These are phyloP conservation scores for Penicillium odoratum DNA, from an alignment of 495 filamentous ascomycete genomes.

Conservation along the genomic window DNA sequence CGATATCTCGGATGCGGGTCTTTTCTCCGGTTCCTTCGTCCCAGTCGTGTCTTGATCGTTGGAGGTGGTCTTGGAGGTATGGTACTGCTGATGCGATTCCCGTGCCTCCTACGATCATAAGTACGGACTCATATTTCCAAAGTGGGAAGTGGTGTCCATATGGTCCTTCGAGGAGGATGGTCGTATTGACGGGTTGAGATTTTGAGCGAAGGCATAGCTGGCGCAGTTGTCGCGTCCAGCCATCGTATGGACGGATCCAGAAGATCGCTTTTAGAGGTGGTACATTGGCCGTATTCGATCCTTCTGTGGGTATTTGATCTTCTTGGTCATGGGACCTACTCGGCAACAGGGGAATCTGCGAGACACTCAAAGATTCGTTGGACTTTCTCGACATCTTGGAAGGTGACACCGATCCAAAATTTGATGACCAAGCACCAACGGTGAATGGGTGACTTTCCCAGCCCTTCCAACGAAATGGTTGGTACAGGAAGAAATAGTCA, in stretches of 20 bases:
- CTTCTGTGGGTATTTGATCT: not conserved
- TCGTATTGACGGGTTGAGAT: slow-evolving; percentile 15
- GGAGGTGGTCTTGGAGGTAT: slow-evolving; percentile 47
- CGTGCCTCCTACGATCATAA: slow-evolving; percentile 61
- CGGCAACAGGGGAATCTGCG: slow-evolving; percentile 36
- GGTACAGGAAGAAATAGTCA: slow-evolving; percentile 59
- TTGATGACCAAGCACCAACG: slow-evolving; percentile 44
- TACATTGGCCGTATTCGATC: not conserved
- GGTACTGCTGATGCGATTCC: slow-evolving; percentile 58
- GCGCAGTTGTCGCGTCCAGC: slow-evolving; percentile 50
- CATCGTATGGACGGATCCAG: slow-evolving; percentile 49
- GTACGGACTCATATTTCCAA: slow-evolving; percentile 49
- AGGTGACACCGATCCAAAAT: slow-evolving; percentile 9
- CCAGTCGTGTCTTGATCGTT: slow-evolving; percentile 15
- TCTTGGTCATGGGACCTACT: slow-evolving; percentile 10
- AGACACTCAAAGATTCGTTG: slow-evolving; percentile 19
- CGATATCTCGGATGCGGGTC: slow-evolving; percentile 28
- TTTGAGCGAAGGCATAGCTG: slow-evolving; percentile 33
- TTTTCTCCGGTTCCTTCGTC: slow-evolving; percentile 9
- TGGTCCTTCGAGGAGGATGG: slow-evolving; percentile 57
- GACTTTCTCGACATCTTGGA: slow-evolving; percentile 1
- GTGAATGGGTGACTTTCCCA: slow-evolving; percentile 67
- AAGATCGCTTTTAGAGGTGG: slow-evolving; percentile 33
- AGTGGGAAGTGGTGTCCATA: slow-evolving; percentile 54
- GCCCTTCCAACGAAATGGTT: slow-evolving; percentile 46